Conservation (phyloP, 148 eudicot species). For the Talinum fruticosum region DNA sequence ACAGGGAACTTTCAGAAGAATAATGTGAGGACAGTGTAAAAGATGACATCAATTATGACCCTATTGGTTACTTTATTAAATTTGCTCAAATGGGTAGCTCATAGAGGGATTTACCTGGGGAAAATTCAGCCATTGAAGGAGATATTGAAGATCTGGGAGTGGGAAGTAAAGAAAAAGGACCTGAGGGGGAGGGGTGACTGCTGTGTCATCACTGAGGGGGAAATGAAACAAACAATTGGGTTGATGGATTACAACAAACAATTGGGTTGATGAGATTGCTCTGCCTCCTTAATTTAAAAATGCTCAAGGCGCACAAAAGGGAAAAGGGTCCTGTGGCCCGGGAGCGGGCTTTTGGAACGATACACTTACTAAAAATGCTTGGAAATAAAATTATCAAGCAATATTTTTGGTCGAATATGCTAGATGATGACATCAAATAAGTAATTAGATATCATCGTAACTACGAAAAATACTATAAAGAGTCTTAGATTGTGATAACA, state of each 20-base stretch:
- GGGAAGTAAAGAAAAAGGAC: slow-evolving; percentile 23
- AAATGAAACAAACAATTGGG: slow-evolving; percentile 22
- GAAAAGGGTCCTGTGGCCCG: too few relatives aligned
- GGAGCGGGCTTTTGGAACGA: too few relatives aligned
- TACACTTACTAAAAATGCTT: too few relatives aligned
- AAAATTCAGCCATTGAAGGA: slow-evolving; percentile 40
- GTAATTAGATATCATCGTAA: too few relatives aligned
- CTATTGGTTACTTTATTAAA: slow-evolving; percentile 15
- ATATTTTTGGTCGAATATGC: too few relatives aligned
- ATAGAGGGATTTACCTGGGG: slow-evolving; percentile 38
- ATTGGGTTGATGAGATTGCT: too few relatives aligned
- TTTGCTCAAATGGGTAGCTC: not conserved
- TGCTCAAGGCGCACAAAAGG: too few relatives aligned
- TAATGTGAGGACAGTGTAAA: not conserved
- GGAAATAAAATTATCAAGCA: too few relatives aligned
- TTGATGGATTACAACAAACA: slow-evolving; percentile 29
- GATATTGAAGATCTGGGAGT: slow-evolving; percentile 29
- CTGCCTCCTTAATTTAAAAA: too few relatives aligned
- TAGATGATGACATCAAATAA: too few relatives aligned
- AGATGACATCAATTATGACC: slow-evolving; percentile 15
- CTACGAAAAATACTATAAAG: too few relatives aligned
- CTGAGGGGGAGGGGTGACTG: slow-evolving; percentile 31
- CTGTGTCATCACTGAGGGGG: slow-evolving; percentile 23
- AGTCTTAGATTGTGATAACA: too few relatives aligned
- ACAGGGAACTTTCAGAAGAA: slow-evolving; percentile 13